A percentile compares a stretch with the other conserved stretches of the same genome.
Conservation (phyloP, 2,329 filamentous ascomycete species). For the Intubia oerlemansii region DNA sequence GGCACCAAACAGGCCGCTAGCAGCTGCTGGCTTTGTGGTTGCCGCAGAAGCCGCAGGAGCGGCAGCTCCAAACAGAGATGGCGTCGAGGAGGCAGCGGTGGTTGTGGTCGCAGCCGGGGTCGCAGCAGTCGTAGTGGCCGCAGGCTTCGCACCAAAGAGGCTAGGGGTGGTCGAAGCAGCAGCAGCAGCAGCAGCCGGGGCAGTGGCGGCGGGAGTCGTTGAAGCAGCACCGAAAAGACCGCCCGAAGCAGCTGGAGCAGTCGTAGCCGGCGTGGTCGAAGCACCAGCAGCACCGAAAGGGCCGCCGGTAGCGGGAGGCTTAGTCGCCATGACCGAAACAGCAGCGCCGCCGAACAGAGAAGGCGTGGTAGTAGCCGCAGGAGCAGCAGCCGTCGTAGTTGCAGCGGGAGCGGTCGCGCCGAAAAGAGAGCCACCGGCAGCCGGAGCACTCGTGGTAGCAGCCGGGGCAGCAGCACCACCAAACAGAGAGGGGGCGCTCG, state of each 20-base stretch:
- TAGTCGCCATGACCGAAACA: not conserved
- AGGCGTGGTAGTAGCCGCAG: not conserved
- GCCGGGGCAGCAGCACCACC: not conserved
- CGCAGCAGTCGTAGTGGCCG: slow-evolving; percentile 8
- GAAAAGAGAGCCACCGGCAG: not conserved
- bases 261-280: not conserved
- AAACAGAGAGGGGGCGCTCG: slow-evolving; percentile 4
- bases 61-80: slow-evolving; percentile 6
- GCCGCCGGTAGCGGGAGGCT: slow-evolving; percentile 1
- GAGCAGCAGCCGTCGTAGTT: not conserved
- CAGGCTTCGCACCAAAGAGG: slow-evolving; percentile 3
- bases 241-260: slow-evolving; percentile 1
- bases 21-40: slow-evolving; percentile 9
- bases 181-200: not conserved
- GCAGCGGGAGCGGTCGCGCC: not conserved
- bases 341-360: slow-evolving; percentile 1
- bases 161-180: not conserved
- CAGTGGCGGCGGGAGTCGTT: not conserved
- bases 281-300: slow-evolving; percentile 2
- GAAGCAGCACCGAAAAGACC: slow-evolving; percentile 2
- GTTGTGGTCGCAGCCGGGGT: slow-evolving; percentile 11
- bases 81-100: slow-evolving; percentile 8
- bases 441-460: not conserved
- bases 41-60: slow-evolving; percentile 7
- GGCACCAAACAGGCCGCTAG: not conserved